Evolutionary conservation across 352 stramenopile species (phyloP), one percentile per base, ranked within the genome.

Genomic region (Ochromonadaceae sp.): DNA sequence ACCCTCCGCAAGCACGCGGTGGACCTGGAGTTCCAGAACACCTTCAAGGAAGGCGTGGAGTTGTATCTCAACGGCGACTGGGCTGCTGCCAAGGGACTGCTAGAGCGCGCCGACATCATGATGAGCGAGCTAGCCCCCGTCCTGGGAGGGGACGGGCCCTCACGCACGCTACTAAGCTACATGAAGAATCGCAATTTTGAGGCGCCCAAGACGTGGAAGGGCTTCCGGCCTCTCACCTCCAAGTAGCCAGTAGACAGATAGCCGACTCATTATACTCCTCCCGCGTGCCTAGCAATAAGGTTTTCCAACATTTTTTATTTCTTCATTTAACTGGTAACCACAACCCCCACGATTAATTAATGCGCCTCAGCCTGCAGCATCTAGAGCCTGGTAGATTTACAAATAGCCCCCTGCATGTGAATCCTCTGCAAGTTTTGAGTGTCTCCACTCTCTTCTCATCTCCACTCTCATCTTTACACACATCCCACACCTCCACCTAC

Each of bases 41-140:
- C 79, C 22, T 97, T 96, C 61, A 78, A 90, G 34, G 71, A 87
- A 69, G 91, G 90, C 20, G 85, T 94, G n/a, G 76, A 81, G 14
- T 72, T 82, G 9, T 97, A 97, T 66, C 86, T 97, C 42, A 74
- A 77, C 2, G 90, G 91, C 38, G 83, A 95, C 57, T 97, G 89
- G 87, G 76, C 81, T 25, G 44, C 77, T 5, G 88, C 86, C 32
- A 80, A 84, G 39, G 66, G 81, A 32, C 80, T 81, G 40, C 75
- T 98, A 17, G 83, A 81, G 1, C 56, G 73, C 20, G 87, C 88
- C 9, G 38, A 47, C 26, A 1, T 25, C 14, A 89, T 95, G 57
- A 87, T 95, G 58, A 84, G 93, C 42, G 82, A 87, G 80, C 80
- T 85, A 52, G 82, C 87, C 0, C 38, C 39, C 25, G 25, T 10